Base-by-base conservation (phyloP, 1,284 basidiomycete genomes). In the Tilletia caries region DNA sequence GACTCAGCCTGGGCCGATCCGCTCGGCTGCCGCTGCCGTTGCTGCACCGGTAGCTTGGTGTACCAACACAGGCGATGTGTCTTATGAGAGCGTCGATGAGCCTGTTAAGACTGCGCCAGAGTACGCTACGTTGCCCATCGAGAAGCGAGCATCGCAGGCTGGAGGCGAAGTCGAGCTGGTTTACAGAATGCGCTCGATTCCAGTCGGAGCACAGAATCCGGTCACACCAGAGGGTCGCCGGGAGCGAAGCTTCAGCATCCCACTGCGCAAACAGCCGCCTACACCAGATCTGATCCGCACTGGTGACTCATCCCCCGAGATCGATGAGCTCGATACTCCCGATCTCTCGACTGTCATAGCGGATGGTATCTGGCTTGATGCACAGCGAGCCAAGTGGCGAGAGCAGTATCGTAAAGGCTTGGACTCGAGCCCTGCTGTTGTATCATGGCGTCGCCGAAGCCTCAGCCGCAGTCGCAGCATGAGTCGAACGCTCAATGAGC, bases 341-440 rank as follows among this genome's bases (percentile, higher is more conserved):
- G 66, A 67, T 18, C 46, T 67, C 5, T 27, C 66, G 12, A 60
- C 37, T 5, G 69, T 70, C 44, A 64, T 70, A n/a, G 69, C 69
- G 6, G 52, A 70, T 37, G 69, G 69, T n/a, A 23, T 50, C 4
- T 67, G 46, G 41, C 65, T 70, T n/a, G 69, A 70, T 23, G 37
- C 37, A 32, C 66, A 70, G 25, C 66, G 69, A 34, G 69, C 68
- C 25, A 37, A 64, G 32, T 70, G 69, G 69, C 46, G 69, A n/a
- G 27, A 64, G 23, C 41, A 70, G 41, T 34, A 67, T 29, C 33
- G 44, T 4, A 44, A 50, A 10, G 67, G 69, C 66, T 32, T 70
- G 58, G 58, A 62, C 32, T 27, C 29, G 29, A 33, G 29, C n/a
- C 29, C 58, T 12, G 58, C 32, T 6, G n/a, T 34, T 23, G 29